Base-by-base conservation (phyloP, 2,329 filamentous ascomycete species). In the Metarhizium robertsii region DNA sequence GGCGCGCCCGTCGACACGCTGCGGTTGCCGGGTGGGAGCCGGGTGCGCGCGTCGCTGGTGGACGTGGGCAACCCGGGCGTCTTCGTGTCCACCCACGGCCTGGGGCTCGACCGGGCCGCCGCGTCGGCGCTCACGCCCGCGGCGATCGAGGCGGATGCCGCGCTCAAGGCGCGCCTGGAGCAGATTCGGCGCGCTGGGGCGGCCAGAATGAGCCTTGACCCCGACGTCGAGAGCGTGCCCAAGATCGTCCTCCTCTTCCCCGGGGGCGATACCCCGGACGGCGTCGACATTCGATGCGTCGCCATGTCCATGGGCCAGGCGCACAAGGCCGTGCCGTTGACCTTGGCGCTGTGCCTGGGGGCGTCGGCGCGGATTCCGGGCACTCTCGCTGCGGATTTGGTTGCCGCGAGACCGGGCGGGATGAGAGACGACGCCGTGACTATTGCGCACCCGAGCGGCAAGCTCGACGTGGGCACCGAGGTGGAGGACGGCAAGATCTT, bases 21-120 rank as follows among this genome's bases (percentile, higher is more conserved):
- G 16, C 70, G 75, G 0, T 52, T 71, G 3, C 51, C 60, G 0
- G 66, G 67, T 13, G 65, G 65, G 3, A 61, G 55, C 7, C 74
- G 71, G 0, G 66, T 82, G 4, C 61, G 65, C 3, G 80, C 76
- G 0, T 85, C 81, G 0, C 79, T 84, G 30, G 74, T 86, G 1
- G 85, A 88, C 58, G 81, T 81, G 1, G 79, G 79, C 1, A 87
- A 86, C 60, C 85, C 85, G 0, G 80, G 79, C 50, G 75, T 85
- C 14, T 88, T 88, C 62, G 70, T 88, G 0, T 70, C 70, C 7
- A 81, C 83, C 0, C 63, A 70, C 2, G 78, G 83, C 56, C 62
- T 87, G 14, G 67, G 66, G n/a, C 34, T 68, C 1, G 75, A 69
- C 4, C 68, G 81, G 2, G 66, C 75, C 18, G 73, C 75, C 1